A percentile compares a stretch with the other conserved stretches of the same genome.
phyloP scores from a whole-genome alignment of 2,329 filamentous ascomycete genomes.

The Trichoderma asperellum region DNA sequence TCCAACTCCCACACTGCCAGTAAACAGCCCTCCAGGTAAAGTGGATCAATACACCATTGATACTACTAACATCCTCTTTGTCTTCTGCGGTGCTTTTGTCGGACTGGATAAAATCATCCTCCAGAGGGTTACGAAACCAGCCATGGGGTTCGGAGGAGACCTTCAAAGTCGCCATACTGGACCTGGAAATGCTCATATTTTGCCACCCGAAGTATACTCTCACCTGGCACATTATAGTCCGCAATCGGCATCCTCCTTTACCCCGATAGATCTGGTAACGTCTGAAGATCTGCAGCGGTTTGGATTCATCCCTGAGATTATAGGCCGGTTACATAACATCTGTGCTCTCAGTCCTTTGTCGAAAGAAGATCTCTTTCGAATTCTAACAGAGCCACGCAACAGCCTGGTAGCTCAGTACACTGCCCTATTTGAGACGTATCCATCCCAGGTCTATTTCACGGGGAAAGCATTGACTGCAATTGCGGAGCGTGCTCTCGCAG shows the following conservation, averaged over 20 bases:
- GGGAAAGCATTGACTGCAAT: slow-evolving; percentile 79
- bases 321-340: slow-evolving; percentile 91
- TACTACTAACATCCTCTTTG: slow-evolving; percentile 95
- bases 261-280: slow-evolving; percentile 71
- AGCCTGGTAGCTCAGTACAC: slow-evolving; percentile 87
- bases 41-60: slow-evolving; percentile 74
- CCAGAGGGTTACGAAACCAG: slow-evolving; percentile 80
- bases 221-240: slow-evolving; percentile 60
- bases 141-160: slow-evolving; percentile 89
- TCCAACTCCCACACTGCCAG: slow-evolving; percentile 52
- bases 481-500: slow-evolving; percentile 65
- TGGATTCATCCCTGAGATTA: slow-evolving; percentile 92
- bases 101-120: slow-evolving; percentile 87
- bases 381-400: slow-evolving; percentile 91
- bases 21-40: slow-evolving; percentile 53
- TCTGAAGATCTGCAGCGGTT: slow-evolving; percentile 80
- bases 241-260: slow-evolving; percentile 48
- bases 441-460: slow-evolving; percentile 83
- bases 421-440: slow-evolving; percentile 78
- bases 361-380: slow-evolving; percentile 71
- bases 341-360: slow-evolving; percentile 81
- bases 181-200: slow-evolving; percentile 57
- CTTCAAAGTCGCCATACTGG: slow-evolving; percentile 64
- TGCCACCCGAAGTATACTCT: slow-evolving; percentile 64
- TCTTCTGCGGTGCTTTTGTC: slow-evolving; percentile 94